Base-by-base conservation (phyloP, 2,329 filamentous ascomycete genomes). In the Pseudogymnoascus sp. region DNA sequence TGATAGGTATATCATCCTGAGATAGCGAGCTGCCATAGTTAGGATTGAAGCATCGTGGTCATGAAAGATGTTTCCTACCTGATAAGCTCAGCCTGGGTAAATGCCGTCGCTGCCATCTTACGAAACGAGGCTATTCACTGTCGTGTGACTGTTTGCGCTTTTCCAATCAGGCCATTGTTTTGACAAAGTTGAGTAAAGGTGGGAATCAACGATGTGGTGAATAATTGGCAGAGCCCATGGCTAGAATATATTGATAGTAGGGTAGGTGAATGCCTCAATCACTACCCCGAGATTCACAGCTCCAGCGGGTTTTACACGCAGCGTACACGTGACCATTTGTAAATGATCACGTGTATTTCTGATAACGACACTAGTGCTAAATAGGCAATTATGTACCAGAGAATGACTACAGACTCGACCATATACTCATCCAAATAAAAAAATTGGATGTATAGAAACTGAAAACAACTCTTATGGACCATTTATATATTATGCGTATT, bases 1-100 rank as follows among this genome's bases (percentile, higher is more conserved):
- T 97, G 70, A 92, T 91, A n/a, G 94, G 94, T 62, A 97, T 91
- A 64, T 94, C 90, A 69, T 93, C 90, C 66, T 71, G 71, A 28
- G 69, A 66, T 28, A 72, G 63, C 33, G 70, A 73, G 61, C 71
- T 73, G 50, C 37, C 8, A 14, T 15, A 20, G 35, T 58, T 38
- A 58, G 57, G 36, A 50, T 39, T 38, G 38, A 15, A 15, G 62
- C n/a, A 18, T 18, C 28, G 28, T 20, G n/a, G 47, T 12, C 28
- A 12, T 18, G 18, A 53, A 53, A 14, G 47, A 18, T 12, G 28
- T 18, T 35, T 20, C 67, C 50, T 39, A 72, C 71, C 68, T 71
- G 63, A 73, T 71, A 39, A 73, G 69, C 63, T 71, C 71, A 50
- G 63, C 62, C 59, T 72, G 70, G 62, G 70, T 69, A 6, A 63